Base-by-base conservation (phyloP, 257 asterid genomes). In the Perilla frutescens region DNA sequence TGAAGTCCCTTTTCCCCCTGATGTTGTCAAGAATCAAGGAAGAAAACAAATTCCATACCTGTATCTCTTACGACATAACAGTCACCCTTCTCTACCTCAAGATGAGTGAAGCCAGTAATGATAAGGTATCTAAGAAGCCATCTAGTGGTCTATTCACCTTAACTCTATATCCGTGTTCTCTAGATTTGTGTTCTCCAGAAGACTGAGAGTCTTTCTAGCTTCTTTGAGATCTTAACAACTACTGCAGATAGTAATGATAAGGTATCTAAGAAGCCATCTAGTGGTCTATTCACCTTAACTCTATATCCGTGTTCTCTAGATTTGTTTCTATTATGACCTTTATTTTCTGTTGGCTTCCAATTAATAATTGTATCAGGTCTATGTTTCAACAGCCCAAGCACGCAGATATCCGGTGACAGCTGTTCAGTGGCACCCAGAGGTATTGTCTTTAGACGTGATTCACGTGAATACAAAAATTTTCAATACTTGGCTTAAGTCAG, bases 371-470 rank as follows among this genome's bases (percentile, higher is more conserved):
- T 81, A 47, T 78, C 84, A 91, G 97, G 86, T 83, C 39, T 91
- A 89, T 70, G 89, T 89, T 55, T 91, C 97, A 20, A 85, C 97
- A 10, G 87, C 88, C 72, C 82, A 84, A 80, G 93, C 89, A 60
- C 81, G 63, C 66, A 78, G 55, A 62, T 91, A 91, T 44, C 97
- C 97, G 7, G 83, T 91, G 50, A 85, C 91, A 76, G 96, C 86
- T 78, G 76, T 87, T 71, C 96, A 89, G 72, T 91, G 97, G 97
- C 93, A 91, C 55, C 96, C 96, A 10, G 97, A 89, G 96, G 96
- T 91, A 84, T 5, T 49, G 41, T 74, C 15, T 54, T 58, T 10
- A 41, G 58, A 47, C 14, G 9, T 43, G 37, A 49, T 57, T 74
- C 31, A 50, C 37, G 1, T 34, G 37, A 34, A 34, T 34, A 34